Evolutionary conservation across 2,329 filamentous ascomycete genomes (phyloP).

Genomic region (Mollisia scopiformis): DNA sequence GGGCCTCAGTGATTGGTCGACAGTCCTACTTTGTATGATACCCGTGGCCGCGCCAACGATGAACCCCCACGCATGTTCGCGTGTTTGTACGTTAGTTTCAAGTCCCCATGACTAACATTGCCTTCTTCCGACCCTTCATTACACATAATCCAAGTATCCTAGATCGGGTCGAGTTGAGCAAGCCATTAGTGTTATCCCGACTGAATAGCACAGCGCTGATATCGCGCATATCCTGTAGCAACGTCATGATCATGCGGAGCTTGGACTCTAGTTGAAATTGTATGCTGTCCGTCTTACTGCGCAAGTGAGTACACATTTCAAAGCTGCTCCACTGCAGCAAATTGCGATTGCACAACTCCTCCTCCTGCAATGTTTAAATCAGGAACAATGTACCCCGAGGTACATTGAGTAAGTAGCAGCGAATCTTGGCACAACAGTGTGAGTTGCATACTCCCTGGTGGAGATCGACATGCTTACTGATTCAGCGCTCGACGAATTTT

Average conservation of each 20-base stretch:
- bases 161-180: too few species aligned
- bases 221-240: slow-evolving; percentile 12
- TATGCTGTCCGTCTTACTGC: slow-evolving; percentile 19
- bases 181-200: too few species aligned
- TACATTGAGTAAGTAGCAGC: slow-evolving; percentile 1
- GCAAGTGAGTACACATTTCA: slow-evolving; percentile 8
- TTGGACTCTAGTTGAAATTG: slow-evolving; percentile 17
- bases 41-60: too few species aligned
- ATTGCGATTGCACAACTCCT: slow-evolving; percentile 9
- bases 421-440: slow-evolving; percentile 19
- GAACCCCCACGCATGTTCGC: too few species aligned
- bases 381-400: slow-evolving; percentile 14
- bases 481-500: slow-evolving; percentile 15
- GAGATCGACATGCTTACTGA: not conserved
- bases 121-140: too few species aligned
- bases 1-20: too few species aligned
- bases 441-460: not conserved
- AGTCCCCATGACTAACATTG: too few species aligned
- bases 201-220: too few species aligned
- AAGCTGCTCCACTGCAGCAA: not conserved
- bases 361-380: slow-evolving; percentile 15
- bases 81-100: too few species aligned
- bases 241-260: slow-evolving; percentile 7
- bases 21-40: too few species aligned
- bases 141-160: too few species aligned